These are phyloP conservation scores for Fragaria iinumae DNA, from an alignment of 306 rosid species.

Conservation along the genomic window DNA sequence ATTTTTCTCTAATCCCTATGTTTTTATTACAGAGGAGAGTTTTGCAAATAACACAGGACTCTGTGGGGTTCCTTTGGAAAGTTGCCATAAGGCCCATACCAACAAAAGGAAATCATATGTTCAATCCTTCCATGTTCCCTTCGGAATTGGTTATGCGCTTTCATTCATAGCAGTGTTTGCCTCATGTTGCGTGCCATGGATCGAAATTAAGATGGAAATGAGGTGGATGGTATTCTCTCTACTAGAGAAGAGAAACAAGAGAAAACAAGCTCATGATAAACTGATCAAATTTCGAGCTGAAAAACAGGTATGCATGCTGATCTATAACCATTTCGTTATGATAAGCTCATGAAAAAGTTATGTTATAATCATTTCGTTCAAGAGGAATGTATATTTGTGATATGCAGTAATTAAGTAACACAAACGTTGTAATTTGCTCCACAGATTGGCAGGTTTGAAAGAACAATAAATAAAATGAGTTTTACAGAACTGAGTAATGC, in stretches of 20 bases:
- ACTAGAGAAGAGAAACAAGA: conserved; percentile 11
- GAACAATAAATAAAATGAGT: conserved; percentile 14
- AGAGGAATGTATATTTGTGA: no score
- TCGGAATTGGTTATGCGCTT: conserved; percentile 26
- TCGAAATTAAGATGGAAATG: conserved; percentile 4
- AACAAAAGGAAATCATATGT: neutral
- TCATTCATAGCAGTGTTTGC: conserved; percentile 12
- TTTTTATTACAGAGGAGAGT: neutral
- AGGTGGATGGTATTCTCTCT: neutral
- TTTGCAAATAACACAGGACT: conserved; percentile 33
- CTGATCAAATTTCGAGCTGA: conserved; percentile 16
- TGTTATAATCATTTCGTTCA: neutral
- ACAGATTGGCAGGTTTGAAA: conserved; percentile 17
- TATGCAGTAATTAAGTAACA: neutral
- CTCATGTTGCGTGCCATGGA: conserved; percentile 11
- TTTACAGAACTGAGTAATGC: conserved; percentile 15
- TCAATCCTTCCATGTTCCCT: conserved; percentile 22
- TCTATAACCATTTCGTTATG: neutral
- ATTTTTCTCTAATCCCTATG: neutral
- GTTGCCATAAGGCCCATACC: conserved; percentile 14
- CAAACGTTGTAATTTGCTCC: neutral
- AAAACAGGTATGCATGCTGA: conserved; percentile 23
- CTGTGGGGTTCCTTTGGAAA: conserved; percentile 29
- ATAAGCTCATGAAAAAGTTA: neutral
- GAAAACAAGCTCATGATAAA: neutral